These are phyloP conservation scores for Thelephora terrestris DNA, from an alignment of 1,284 basidiomycete species.

Conservation along the genomic window DNA sequence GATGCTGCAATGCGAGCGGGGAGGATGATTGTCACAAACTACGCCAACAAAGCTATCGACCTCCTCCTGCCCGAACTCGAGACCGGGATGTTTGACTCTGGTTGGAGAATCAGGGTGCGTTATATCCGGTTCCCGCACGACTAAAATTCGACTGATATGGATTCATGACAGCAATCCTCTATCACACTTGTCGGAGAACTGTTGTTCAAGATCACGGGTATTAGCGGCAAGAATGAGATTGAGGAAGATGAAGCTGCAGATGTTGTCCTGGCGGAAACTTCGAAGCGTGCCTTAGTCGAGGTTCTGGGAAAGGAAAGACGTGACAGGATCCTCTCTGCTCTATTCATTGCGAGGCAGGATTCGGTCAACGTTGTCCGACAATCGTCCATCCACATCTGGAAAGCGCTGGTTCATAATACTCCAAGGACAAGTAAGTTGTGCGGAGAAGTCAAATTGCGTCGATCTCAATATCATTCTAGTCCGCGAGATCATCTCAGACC, in stretches of 20 bases:
- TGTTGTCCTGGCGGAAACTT: constrained; percentile 60
- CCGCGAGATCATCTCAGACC: constrained; percentile 87
- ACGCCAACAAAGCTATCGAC: constrained; percentile 88
- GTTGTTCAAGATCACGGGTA: constrained; percentile 96
- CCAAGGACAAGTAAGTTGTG: constrained; percentile 57
- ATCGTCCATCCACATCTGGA: constrained; percentile 96
- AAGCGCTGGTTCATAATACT: constrained; percentile 90
- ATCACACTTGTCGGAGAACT: constrained; percentile 94
- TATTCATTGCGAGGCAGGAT: constrained; percentile 95
- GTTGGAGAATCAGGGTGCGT: constrained; percentile 89
- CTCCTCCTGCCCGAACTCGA: constrained; percentile 93
- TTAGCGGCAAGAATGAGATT: constrained; percentile 82
- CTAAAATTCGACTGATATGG: constrained; percentile 8
- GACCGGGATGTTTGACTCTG: constrained; percentile 87
- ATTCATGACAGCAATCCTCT: constrained; percentile 66
- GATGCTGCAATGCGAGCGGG: constrained; percentile 99
- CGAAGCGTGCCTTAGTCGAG: constrained; percentile 78
- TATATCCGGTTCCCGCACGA: background rate
- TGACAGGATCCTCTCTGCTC: constrained; percentile 82
- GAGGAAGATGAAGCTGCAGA: constrained; percentile 74
- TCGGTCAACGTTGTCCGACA: constrained; percentile 85
- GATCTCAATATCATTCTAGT: constrained; percentile 34
- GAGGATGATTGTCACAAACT: constrained; percentile 96
- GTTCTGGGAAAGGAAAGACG: constrained; percentile 84
- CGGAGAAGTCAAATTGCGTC: background rate